Base-by-base conservation (phyloP, 2,329 filamentous ascomycete genomes). In the Sordariomycetes sp. region DNA sequence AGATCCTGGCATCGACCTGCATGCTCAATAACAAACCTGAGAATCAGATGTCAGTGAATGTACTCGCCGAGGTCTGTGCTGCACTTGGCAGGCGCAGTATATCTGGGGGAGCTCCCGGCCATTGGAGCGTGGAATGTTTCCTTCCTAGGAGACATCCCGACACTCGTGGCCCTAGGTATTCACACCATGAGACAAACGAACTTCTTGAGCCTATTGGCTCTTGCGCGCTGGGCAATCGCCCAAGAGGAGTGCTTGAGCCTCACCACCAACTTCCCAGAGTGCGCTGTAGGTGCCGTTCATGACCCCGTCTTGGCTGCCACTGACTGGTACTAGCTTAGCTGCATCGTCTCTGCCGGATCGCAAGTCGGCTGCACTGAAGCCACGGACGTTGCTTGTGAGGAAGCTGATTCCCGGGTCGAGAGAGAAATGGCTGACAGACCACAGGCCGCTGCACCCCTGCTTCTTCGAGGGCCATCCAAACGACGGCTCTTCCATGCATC, bases 361-460 rank as follows among this genome's bases (percentile, higher is more conserved):
- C 24, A 32, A 15, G 43, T 48, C 15, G 47, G 47, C 17, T 50
- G 47, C 36, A 46, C 45, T 20, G 37, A 44, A 18, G 21, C 37
- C 2, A 39, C 38, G 6, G 47, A 50, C 32, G 37, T 48, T 26
- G 39, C 34, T 10, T 49, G 47, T 45, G 40, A 43, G 46, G 39
- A 11, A 21, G 23, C 3, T 6, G 16, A 9, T 12, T 16, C 17
- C 30, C 19, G n/a, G n/a, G 25, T 28, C 8, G 25, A 28, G n/a
- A 28, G 12, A 5, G 11, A 24, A 4, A 20, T 19, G 29, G n/a
- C 34, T 39, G 10, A 39, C 25, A 6, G 10, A 14, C 21, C 16
- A 20, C 29, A 48, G 44, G 46, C 34, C 46, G 41, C 9, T 50
- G 47, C 33, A 32, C 38, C 15, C 46, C 47, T 2, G 35, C 39